These are phyloP conservation scores for Metarhizium sp. DNA, from an alignment of 2,329 filamentous ascomycete species.

Conservation along the genomic window DNA sequence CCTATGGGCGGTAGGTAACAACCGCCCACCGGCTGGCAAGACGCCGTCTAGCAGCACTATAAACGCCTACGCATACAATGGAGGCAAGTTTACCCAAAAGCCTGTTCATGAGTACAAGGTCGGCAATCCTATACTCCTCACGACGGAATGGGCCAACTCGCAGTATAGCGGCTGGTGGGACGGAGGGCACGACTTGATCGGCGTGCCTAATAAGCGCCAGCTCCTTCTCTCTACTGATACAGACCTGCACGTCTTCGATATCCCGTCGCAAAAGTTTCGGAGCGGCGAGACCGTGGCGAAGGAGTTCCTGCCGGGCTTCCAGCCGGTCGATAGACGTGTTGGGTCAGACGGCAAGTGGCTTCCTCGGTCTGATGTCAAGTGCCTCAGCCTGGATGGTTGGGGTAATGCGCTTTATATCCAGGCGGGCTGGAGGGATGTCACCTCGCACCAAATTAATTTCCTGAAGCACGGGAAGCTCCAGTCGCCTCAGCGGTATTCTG, in stretches of 20 bases:
- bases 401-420: neutral
- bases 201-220: neutral
- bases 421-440: neutral
- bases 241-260: constrained; percentile 1
- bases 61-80: neutral
- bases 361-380: constrained; percentile 3
- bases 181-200: neutral
- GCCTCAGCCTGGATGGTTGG: neutral
- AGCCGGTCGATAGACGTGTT: neutral
- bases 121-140: neutral
- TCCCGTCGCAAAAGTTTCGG: neutral
- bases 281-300: neutral
- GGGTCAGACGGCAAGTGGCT: neutral
- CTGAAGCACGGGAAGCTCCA: neutral
- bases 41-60: neutral
- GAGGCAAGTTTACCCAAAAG: neutral
- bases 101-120: neutral
- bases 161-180: constrained; percentile 2
- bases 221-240: constrained; percentile 3
- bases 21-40: neutral
- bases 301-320: neutral
- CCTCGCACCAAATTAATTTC: neutral
- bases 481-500: neutral
- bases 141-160: constrained; percentile 1
- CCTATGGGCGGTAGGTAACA: constrained; percentile 1